These are phyloP conservation scores for Aspergillus sp. DNA, from an alignment of 2,329 filamentous ascomycete genomes.

Conservation along the genomic window DNA sequence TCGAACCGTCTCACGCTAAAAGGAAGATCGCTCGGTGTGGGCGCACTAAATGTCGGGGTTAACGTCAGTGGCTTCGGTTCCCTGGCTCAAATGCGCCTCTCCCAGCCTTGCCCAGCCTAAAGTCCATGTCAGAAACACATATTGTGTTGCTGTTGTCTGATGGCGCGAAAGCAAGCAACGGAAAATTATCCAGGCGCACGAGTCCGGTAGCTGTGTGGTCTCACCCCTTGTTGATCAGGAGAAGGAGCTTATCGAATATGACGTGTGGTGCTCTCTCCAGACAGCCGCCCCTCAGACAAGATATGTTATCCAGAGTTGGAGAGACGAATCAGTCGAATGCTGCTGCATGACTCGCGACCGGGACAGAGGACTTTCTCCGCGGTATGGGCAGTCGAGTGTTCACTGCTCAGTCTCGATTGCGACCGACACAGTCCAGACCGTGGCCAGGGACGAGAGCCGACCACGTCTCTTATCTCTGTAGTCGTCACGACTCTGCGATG, in stretches of 20 bases:
- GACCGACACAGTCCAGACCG: neutral
- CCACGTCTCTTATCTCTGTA: neutral
- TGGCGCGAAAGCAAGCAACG: neutral
- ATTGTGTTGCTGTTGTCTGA: neutral
- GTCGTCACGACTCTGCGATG: neutral
- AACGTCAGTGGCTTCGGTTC: constrained; percentile 12
- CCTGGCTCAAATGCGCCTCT: constrained; percentile 1
- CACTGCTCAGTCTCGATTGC: neutral
- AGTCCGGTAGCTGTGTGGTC: neutral
- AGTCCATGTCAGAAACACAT: neutral
- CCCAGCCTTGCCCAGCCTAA: neutral
- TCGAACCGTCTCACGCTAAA: neutral
- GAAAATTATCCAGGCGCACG: neutral
- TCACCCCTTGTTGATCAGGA: neutral
- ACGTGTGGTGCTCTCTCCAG: neutral
- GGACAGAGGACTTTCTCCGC: neutral
- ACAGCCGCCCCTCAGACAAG: neutral
- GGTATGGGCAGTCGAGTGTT: neutral
- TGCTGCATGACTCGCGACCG: neutral
- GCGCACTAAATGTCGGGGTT: neutral
- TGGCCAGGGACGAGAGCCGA: neutral
- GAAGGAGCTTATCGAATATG: neutral
- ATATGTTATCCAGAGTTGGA: neutral
- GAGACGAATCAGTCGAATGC: neutral
- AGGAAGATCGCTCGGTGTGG: neutral